phyloP scores from a whole-genome alignment of 441 rosid species.

The Omphalea diandra region DNA sequence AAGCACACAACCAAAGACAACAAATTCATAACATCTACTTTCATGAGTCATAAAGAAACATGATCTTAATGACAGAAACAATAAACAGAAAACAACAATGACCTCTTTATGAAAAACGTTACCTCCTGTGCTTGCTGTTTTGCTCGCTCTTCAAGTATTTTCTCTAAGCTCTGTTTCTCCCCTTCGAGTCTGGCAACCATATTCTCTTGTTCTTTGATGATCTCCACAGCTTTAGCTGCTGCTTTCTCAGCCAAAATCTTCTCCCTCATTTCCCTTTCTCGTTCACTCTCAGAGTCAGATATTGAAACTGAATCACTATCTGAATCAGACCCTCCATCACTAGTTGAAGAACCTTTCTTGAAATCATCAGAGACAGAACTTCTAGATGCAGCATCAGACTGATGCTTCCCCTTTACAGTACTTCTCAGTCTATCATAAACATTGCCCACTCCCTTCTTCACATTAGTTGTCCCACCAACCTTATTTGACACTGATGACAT shows the following conservation, averaged over 20 bases:
- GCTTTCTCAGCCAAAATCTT: slow-evolving; percentile 74
- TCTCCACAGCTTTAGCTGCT: slow-evolving; percentile 74
- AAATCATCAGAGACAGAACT: slow-evolving; percentile 41
- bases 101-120: slow-evolving; percentile 5
- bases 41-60: background rate
- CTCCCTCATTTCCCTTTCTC: slow-evolving; percentile 77
- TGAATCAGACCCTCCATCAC: slow-evolving; percentile 52
- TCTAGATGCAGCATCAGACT: slow-evolving; percentile 31
- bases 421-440: slow-evolving; percentile 37
- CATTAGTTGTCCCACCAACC: slow-evolving; percentile 32
- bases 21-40: background rate
- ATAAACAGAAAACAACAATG: background rate
- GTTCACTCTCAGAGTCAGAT: slow-evolving; percentile 80
- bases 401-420: slow-evolving; percentile 39
- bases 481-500: slow-evolving; percentile 27
- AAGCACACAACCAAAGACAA: background rate
- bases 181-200: slow-evolving; percentile 91
- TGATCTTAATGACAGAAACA: background rate
- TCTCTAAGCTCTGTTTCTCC: slow-evolving; percentile 93
- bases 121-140: slow-evolving; percentile 97
- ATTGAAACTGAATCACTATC: slow-evolving; percentile 66
- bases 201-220: slow-evolving; percentile 84
- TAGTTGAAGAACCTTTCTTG: slow-evolving; percentile 38
- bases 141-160: slow-evolving; percentile 90
- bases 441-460: slow-evolving; percentile 34